Conservation (phyloP, 306 rosid species). For the Prunus persica region DNA sequence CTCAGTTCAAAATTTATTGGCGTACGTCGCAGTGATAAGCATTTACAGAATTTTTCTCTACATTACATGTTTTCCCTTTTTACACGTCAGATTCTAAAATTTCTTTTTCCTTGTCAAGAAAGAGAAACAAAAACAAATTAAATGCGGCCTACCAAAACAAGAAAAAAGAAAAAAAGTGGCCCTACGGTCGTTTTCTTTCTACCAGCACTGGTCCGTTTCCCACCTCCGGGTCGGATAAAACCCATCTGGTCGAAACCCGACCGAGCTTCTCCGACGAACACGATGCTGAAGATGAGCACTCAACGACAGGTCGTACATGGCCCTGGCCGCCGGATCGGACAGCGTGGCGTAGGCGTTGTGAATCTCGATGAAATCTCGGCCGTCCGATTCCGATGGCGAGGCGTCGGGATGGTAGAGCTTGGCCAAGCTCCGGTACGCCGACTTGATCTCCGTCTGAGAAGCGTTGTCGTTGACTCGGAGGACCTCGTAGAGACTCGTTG, state of each 20-base stretch:
- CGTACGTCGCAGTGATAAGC: background rate
- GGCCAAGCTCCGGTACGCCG: conserved; percentile 50
- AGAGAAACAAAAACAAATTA: background rate
- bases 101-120: background rate
- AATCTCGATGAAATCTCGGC: conserved; percentile 63
- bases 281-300: conserved; percentile 10
- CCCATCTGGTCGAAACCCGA: conserved; percentile 24
- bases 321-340: conserved; percentile 76
- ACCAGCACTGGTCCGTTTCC: conserved; percentile 99
- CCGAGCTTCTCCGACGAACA: conserved; percentile 12
- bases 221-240: conserved; percentile 60
- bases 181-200: conserved; percentile 10
- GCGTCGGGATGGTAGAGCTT: conserved; percentile 73
- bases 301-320: conserved; percentile 57
- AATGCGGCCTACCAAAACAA: background rate
- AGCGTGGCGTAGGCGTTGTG: conserved; percentile 79
- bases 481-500: conserved; percentile 41
- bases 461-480: conserved; percentile 40
- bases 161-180: background rate
- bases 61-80: too few species aligned
- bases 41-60: background rate
- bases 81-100: background rate
- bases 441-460: conserved; percentile 43
- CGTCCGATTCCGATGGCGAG: conserved; percentile 27
- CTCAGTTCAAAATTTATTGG: background rate